Base-by-base conservation (phyloP, 768 basidiomycete genomes). In the Psilocybe azurescens region DNA sequence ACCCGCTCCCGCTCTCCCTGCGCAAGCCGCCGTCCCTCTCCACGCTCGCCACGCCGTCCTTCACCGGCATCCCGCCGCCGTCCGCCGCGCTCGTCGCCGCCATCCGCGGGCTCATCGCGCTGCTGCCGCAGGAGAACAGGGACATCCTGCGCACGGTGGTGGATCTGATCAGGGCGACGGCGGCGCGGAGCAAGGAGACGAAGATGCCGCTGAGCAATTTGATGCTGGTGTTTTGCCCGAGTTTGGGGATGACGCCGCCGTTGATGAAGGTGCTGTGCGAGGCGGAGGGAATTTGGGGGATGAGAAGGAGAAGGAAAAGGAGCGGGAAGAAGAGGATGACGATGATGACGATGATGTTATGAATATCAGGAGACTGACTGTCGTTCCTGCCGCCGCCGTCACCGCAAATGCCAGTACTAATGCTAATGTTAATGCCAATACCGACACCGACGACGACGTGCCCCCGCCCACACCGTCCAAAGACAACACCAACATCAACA, bases 201-300 rank as follows among this genome's bases (percentile, higher is more conserved):
- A 94, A 93, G 77, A 98, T 98, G 95, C 93, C 94, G 2, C 75
- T 97, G 65, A 90, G 90, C 73, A 97, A 97, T 69, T 74, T 98
- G 67, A 78, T 96, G 52, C 78, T 96, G 36, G 90, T 97, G 53
- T 89, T 98, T 71, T 95, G 92, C 64, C 96, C 95, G 6, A 94
- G 88, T 71, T 74, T 95, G 70, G 87, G 84, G 70, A 89, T 95
- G 86, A 91, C 79, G 60, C 91, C 91, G 14, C 81, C 88, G 1
- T 70, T 94, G 29, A 74, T 95, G 66, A 83, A 89, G 64, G 83
- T 89, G 32, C 73, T 95, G 2, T 91, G 91, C 67, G 92, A 94
- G 71, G 83, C 83, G 8, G 81, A 86, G 58, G 82, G 75, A 20
- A 84, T 93, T 47, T 94, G 93, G 93, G 79, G 18, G 54, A 46